Percentiles rank a stretch among this genome's conserved stretches.
These are phyloP conservation scores for Phialophora expanda DNA, from an alignment of 2,329 filamentous ascomycete species.

Conservation along the genomic window DNA sequence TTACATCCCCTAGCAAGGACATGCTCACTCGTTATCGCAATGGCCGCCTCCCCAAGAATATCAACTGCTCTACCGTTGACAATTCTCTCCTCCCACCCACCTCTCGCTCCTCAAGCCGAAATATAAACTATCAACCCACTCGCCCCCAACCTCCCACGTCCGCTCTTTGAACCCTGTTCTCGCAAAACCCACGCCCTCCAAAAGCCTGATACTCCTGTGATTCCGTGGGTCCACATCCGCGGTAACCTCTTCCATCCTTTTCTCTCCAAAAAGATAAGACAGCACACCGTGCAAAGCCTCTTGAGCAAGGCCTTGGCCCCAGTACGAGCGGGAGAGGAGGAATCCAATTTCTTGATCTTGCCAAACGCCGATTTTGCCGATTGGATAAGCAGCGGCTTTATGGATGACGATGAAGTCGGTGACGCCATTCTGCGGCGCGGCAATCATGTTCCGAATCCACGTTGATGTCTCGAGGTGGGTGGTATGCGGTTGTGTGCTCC, in stretches of 20 bases:
- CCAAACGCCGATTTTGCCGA: conserved; percentile 35
- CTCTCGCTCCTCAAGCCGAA: conserved; percentile 24
- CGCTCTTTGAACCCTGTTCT: conserved; percentile 24
- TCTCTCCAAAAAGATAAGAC: conserved; percentile 26
- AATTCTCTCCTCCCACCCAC: conserved; percentile 18
- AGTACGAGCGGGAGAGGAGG: conserved; percentile 26
- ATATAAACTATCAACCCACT: conserved; percentile 35
- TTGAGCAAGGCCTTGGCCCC: conserved; percentile 27
- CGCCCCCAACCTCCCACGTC: conserved; percentile 25
- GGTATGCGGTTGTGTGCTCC: conserved; percentile 29
- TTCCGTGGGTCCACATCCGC: conserved; percentile 35
- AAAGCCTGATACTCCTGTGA: conserved; percentile 21
- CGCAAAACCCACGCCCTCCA: conserved; percentile 32
- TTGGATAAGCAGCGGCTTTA: conserved; percentile 9
- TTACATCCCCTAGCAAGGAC: not conserved
- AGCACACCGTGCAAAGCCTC: conserved; percentile 29
- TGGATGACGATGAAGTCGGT: conserved; percentile 35
- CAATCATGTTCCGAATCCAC: conserved; percentile 31
- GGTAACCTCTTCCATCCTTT: conserved; percentile 23
- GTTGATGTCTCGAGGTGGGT: conserved; percentile 12
- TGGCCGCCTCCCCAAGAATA: not conserved
- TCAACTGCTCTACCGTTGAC: not conserved
- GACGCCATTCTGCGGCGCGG: conserved; percentile 26
- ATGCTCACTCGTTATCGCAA: not conserved
- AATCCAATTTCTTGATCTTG: conserved; percentile 33